These are phyloP conservation scores for Ophiostoma angusticollis DNA, from an alignment of 2,329 filamentous ascomycete genomes.

Conservation along the genomic window DNA sequence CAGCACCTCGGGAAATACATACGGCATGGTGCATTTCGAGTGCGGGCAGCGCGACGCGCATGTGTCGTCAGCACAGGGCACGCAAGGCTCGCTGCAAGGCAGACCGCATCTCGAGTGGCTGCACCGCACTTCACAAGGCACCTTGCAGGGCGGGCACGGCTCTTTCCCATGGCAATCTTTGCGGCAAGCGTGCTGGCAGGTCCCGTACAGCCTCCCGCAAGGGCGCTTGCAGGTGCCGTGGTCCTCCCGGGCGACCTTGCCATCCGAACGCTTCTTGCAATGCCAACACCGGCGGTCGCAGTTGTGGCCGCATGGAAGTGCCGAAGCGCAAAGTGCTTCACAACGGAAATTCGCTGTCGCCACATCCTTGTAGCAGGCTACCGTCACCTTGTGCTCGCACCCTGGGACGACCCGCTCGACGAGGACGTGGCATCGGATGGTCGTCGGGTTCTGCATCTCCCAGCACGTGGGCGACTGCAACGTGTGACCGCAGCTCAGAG, in stretches of 20 bases:
- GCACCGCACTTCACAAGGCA: conserved; percentile 42
- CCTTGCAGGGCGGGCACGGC: conserved; percentile 33
- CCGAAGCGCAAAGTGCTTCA: conserved; percentile 28
- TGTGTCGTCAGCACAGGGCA: conserved; percentile 41
- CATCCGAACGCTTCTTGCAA: conserved; percentile 31
- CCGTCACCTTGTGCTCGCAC: conserved; percentile 40
- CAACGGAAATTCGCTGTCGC: conserved; percentile 31
- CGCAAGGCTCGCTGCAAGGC: conserved; percentile 46
- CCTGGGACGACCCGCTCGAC: conserved; percentile 36
- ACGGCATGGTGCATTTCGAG: conserved; percentile 16
- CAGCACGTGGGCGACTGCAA: conserved; percentile 23
- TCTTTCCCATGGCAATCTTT: conserved; percentile 36
- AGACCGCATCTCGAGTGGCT: conserved; percentile 30
- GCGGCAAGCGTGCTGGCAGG: conserved; percentile 44
- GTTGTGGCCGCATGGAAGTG: conserved; percentile 43
- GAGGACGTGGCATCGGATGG: conserved; percentile 33
- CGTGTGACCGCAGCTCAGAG: conserved; percentile 33
- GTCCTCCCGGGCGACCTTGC: conserved; percentile 16
- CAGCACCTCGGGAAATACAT: neutral
- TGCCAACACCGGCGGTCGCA: conserved; percentile 36
- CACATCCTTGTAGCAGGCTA: conserved; percentile 39
- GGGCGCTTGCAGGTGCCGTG: conserved; percentile 35
- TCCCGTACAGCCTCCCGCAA: conserved; percentile 38
- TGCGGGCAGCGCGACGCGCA: conserved; percentile 47
- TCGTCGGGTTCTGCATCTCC: conserved; percentile 28